Base-by-base conservation (phyloP, 2,329 filamentous ascomycete genomes). In the Xylariaceae sp. region DNA sequence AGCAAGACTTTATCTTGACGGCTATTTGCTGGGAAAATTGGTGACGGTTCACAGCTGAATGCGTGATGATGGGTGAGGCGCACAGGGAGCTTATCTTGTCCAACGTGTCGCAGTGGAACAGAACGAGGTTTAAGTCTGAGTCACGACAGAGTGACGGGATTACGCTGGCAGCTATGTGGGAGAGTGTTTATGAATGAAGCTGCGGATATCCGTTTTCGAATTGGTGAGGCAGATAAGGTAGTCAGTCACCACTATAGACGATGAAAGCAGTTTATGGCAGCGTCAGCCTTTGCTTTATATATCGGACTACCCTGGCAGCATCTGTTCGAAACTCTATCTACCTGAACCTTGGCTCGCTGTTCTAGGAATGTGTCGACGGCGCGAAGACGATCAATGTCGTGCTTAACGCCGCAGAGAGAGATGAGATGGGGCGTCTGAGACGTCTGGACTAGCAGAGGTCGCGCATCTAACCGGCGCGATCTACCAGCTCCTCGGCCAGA, bases 41-140 rank as follows among this genome's bases (percentile, higher is more conserved):
- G 36, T 45, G 35, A 44, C 14, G 32, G 45, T 35, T 38, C 27
- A 44, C 22, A 42, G 35, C 45, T 33, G 40, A 33, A 11, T 10
- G 17, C 35, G 39, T 36, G 39, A 19, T 39, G 36, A 32, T 47
- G 22, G 33, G 31, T 17, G 44, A 49, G 45, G 48, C n/a, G 47
- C 27, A 55, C 32, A 55, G 22, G 41, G n/a, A 33, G 35, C 42
- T 19, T 35, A 49, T 44, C 42, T 47, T 12, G 52, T 55, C 52
- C 49, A 39, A 53, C 52, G 52, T 55, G 47, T 44, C 35, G 46
- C 52, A 48, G 39, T 27, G 31, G 14, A 27, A 39, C 11, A 15
- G 31, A 32, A 42, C 10, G 11, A 39, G 39, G 31, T 10, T 35
- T 27, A 19, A 44, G 36, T 39, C 36, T 51, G 48, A 41, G 18